These are phyloP conservation scores for Phialophora expanda DNA, from an alignment of 2,329 filamentous ascomycete genomes.

Conservation along the genomic window DNA sequence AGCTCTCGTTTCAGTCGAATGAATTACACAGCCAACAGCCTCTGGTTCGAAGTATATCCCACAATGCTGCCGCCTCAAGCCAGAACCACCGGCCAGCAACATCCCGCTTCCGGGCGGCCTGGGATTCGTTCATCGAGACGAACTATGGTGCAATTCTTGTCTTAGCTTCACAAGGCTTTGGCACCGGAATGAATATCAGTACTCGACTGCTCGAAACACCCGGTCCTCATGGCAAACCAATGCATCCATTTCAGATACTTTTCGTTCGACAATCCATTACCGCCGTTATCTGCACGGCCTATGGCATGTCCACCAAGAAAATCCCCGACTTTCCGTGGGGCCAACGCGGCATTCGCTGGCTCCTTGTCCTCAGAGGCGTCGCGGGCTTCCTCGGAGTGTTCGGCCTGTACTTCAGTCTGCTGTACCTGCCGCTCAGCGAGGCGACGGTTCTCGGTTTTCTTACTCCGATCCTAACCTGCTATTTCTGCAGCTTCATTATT, in stretches of 20 bases:
- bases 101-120: conserved; percentile 41
- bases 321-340: conserved; percentile 75
- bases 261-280: conserved; percentile 81
- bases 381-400: conserved; percentile 79
- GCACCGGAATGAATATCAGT: conserved; percentile 81
- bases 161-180: conserved; percentile 77
- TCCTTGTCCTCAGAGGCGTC: conserved; percentile 72
- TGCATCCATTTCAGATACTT: conserved; percentile 84
- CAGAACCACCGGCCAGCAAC: conserved; percentile 23
- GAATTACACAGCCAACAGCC: conserved; percentile 29
- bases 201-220: conserved; percentile 74
- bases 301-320: conserved; percentile 71
- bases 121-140: conserved; percentile 59
- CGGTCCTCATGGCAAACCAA: conserved; percentile 68
- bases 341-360: conserved; percentile 65
- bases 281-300: conserved; percentile 66
- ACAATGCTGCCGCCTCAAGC: conserved; percentile 19
- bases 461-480: conserved; percentile 76
- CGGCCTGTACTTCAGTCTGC: conserved; percentile 74
- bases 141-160: conserved; percentile 78
- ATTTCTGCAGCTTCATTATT: conserved; percentile 76
- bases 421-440: conserved; percentile 83
- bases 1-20: conserved; percentile 38
- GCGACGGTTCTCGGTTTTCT: conserved; percentile 90
- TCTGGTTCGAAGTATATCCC: conserved; percentile 30